Evolutionary conservation across 169 alveolate species (phyloP).

Genomic region (Cryptosporidium meleagridis): DNA sequence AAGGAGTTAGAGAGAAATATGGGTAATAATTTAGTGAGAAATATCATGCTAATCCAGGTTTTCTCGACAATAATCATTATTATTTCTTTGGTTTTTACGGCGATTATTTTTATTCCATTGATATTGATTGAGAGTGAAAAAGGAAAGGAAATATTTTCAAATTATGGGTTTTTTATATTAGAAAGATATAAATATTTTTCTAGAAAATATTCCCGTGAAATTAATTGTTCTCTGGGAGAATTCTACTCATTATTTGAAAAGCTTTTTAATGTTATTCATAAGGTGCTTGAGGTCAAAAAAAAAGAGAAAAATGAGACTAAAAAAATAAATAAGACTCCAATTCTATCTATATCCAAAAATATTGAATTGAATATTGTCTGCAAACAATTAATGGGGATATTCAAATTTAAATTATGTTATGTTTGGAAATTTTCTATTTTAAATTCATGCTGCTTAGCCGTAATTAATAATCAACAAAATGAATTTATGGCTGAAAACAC

Average conservation of each 20-base stretch:
- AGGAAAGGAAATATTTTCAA: slow-evolving; percentile 10
- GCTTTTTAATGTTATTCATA: not conserved
- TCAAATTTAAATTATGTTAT: not conserved
- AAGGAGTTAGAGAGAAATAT: slow-evolving; percentile 49
- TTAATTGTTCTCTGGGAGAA: not conserved
- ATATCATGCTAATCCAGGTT: not conserved
- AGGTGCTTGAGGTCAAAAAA: not conserved
- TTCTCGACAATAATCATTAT: slow-evolving; percentile 2
- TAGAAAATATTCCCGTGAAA: not conserved
- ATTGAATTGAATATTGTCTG: not conserved
- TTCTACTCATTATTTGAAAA: not conserved
- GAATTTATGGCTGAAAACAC: not conserved
- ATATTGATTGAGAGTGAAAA: slow-evolving; percentile 33
- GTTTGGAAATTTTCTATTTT: slow-evolving; percentile 12
- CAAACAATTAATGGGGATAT: slow-evolving; percentile 25
- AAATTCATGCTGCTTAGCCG: not conserved
- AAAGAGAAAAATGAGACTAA: not conserved
- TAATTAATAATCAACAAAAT: not conserved
- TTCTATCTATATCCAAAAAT: not conserved
- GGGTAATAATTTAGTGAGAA: not conserved
- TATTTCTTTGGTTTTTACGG: not conserved
- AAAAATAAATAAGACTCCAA: not conserved
- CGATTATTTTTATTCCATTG: slow-evolving; percentile 17
- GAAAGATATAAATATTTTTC: slow-evolving; percentile 43
- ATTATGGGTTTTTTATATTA: slow-evolving; percentile 3